Evolutionary conservation across 169 alveolate genomes (phyloP).

Genomic region (Amoebophrya sp.): DNA sequence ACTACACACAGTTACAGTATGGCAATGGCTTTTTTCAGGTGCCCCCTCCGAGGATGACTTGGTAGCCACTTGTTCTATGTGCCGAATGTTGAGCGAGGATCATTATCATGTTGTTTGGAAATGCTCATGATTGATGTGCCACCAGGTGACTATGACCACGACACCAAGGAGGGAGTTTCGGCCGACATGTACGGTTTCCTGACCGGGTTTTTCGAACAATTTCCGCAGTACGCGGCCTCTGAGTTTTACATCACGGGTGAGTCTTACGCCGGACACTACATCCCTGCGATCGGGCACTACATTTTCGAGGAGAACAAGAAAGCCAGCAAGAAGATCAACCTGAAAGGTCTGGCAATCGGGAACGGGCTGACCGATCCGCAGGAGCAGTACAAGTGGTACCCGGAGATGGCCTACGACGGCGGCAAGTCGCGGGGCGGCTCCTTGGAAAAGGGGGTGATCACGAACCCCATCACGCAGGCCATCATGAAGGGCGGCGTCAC

Average conservation of each 20-base stretch:
- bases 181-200: conserved; percentile 51
- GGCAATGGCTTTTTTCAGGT: too few species aligned
- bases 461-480: conserved; percentile 45
- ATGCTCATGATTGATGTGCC: background rate
- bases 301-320: conserved; percentile 1
- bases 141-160: conserved; percentile 26
- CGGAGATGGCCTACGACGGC: conserved; percentile 59
- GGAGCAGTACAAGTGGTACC: conserved; percentile 60
- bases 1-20: too few species aligned
- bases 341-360: conserved; percentile 69
- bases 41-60: too few species aligned
- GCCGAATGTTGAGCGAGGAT: too few species aligned
- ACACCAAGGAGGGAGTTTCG: conserved; percentile 52
- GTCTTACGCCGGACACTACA: conserved; percentile 70
- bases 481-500: conserved; percentile 49
- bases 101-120: too few species aligned
- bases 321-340: conserved; percentile 44
- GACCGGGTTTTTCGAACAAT: conserved; percentile 51
- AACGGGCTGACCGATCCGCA: conserved; percentile 67
- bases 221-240: conserved; percentile 48
- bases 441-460: conserved; percentile 48
- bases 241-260: conserved; percentile 72
- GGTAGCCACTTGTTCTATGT: too few species aligned
- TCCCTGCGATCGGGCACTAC: conserved; percentile 24
- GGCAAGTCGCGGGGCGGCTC: conserved; percentile 53